Evolutionary conservation across 1,139 yeast genomes (phyloP), one percentile per base, ranked within the genome.

Genomic region (Pichia inconspicua): DNA sequence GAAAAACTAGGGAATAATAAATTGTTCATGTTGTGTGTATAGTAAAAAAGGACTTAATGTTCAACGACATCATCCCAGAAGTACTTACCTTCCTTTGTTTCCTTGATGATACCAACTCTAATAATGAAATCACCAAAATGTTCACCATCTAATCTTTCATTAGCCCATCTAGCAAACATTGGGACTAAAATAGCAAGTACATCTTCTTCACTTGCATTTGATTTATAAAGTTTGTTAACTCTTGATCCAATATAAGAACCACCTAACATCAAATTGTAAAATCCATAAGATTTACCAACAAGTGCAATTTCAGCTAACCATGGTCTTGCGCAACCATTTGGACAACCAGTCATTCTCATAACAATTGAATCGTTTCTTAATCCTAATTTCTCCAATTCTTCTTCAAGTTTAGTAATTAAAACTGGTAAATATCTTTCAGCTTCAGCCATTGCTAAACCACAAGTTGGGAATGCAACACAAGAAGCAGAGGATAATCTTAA

Each of bases 341-440:
- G 97, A 76, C 98, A 92, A 54, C 98, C 98, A 41, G 97, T 89
- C 97, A 92, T 90, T 72, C 98, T 82, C 96, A 92, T 86, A 32
- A 89, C 96, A 57, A 92, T 78, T 8, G 96, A 82, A 66, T 92
- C 97, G 63, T 89, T 96, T 65, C 96, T 84, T 59, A 92, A 77
- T 7, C 98, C 98, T 56, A 82, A 82, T 61, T 89, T 96, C 67
- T 90, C 97, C 54, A 92, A 74, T 8, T 89, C 81, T 14, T 72
- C 78, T 68, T 92, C 98, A 53, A 92, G 72, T 68, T 88, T 87
- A 55, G 82, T 69, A 57, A 92, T 79, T 59, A 92, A 76, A 49
- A 75, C 80, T 11, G 98, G 98, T 59, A 92, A 74, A 67, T 88
- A 92, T 64, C 98, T 82, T 72, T 92, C 98, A 43, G 95, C 84